Conservation (phyloP, 2,329 filamentous ascomycete genomes). For the Botrytis hyacinthi region DNA sequence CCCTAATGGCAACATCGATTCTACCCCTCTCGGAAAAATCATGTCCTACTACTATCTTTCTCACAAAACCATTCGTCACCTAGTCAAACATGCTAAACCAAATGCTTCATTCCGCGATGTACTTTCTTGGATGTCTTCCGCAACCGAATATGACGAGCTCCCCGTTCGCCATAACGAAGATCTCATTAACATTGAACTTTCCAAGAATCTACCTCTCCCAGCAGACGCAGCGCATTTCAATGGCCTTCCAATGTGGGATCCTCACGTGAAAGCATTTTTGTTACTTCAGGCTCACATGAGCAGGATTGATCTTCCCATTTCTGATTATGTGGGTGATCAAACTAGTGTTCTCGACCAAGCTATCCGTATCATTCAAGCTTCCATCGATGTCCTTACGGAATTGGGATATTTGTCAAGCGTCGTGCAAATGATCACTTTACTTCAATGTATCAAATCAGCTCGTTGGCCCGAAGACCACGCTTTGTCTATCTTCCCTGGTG, state of each 20-base stretch:
- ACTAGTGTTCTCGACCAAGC: conserved; percentile 87
- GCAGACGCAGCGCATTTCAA: conserved; percentile 39
- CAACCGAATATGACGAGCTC: conserved; percentile 95
- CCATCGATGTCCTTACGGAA: conserved; percentile 90
- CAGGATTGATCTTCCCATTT: conserved; percentile 86
- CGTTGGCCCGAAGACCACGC: conserved; percentile 85
- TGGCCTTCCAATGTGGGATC: conserved; percentile 93
- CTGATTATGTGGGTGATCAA: conserved; percentile 96
- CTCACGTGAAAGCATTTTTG: conserved; percentile 93
- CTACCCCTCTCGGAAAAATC: conserved; percentile 92
- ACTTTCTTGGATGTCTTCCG: conserved; percentile 87
- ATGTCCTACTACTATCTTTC: conserved; percentile 99
- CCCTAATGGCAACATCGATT: conserved; percentile 83
- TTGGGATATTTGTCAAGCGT: conserved; percentile 78
- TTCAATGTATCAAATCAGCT: conserved; percentile 90
- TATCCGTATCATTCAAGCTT: conserved; percentile 94
- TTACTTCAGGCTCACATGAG: conserved; percentile 94
- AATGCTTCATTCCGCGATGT: conserved; percentile 77
- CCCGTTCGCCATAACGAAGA: conserved; percentile 98
- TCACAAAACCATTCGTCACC: conserved; percentile 87
- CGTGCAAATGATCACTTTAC: conserved; percentile 75
- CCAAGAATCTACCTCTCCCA: conserved; percentile 70
- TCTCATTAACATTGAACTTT: conserved; percentile 88
- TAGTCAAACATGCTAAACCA: conserved; percentile 73
- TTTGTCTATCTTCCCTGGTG: conserved; percentile 74